Percentiles rank a stretch among this genome's conserved stretches.
These are phyloP conservation scores for Hymenoscyphus infarciens DNA, from an alignment of 2,329 filamentous ascomycete species.

Conservation along the genomic window DNA sequence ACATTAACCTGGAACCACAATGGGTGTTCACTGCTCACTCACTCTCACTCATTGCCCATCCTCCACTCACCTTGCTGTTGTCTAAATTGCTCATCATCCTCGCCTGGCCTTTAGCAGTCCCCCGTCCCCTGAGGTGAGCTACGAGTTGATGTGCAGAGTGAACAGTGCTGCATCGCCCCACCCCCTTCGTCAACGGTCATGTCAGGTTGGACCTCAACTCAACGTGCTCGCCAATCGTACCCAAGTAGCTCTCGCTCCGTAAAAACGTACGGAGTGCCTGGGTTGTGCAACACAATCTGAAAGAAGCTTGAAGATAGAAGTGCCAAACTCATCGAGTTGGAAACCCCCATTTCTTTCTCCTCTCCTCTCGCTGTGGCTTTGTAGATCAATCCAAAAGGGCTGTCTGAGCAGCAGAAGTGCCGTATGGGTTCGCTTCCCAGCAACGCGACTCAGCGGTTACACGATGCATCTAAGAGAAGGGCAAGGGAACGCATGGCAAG, in stretches of 20 bases:
- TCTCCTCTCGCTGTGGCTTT: not conserved
- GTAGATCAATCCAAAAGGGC: not conserved
- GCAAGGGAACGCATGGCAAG: not conserved
- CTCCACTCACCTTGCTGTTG: not conserved
- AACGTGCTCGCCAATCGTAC: not conserved
- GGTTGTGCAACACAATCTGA: not conserved
- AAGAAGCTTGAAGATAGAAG: not conserved
- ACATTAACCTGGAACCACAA: not conserved
- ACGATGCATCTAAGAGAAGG: slow-evolving; percentile 10
- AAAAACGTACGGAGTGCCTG: not conserved
- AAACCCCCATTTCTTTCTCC: not conserved
- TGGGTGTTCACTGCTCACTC: not conserved
- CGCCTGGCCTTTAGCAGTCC: not conserved
- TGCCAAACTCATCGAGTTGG: not conserved
- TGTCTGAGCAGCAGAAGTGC: slow-evolving; percentile 3
- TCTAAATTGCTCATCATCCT: not conserved
- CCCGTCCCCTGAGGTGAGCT: no score
- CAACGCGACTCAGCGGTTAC: slow-evolving; percentile 10
- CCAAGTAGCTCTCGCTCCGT: not conserved
- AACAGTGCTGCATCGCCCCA: no score
- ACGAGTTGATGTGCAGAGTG: no score
- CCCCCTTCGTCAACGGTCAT: not conserved
- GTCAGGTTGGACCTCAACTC: not conserved
- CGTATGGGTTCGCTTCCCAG: slow-evolving; percentile 10
- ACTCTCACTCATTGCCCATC: not conserved